phyloP scores from a whole-genome alignment of 805 yeast species.

The Candida maris region DNA sequence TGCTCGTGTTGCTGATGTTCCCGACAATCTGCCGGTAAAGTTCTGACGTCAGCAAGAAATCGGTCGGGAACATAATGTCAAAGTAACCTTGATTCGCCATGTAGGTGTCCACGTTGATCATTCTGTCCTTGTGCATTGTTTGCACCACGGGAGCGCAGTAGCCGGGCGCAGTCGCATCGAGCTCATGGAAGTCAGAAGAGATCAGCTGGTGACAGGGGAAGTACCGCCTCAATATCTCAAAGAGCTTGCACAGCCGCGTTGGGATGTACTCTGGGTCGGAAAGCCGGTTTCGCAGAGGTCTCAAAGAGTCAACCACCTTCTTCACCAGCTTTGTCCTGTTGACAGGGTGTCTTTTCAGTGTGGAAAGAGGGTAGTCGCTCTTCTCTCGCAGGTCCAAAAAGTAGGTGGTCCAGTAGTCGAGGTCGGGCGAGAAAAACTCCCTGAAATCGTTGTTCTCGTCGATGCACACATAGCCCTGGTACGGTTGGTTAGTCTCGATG shows the following conservation, averaged over 20 bases:
- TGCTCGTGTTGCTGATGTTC: constrained; percentile 46
- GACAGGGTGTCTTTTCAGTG: constrained; percentile 50
- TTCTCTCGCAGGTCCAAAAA: constrained; percentile 55
- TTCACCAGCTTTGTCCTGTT: constrained; percentile 44
- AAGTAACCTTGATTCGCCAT: constrained; percentile 85
- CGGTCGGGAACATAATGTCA: constrained; percentile 85
- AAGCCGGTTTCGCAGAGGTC: constrained; percentile 65
- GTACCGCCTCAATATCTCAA: constrained; percentile 54
- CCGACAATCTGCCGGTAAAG: constrained; percentile 64
- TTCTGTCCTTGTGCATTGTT: constrained; percentile 61
- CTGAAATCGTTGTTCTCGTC: constrained; percentile 72
- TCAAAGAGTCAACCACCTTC: constrained; percentile 43
- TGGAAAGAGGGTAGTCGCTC: constrained; percentile 36
- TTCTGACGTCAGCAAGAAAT: constrained; percentile 59
- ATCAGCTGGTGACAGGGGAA: constrained; percentile 78
- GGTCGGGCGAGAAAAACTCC: constrained; percentile 63
- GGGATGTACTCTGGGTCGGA: constrained; percentile 79
- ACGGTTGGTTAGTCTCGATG: constrained; percentile 58
- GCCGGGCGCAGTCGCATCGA: constrained; percentile 52
- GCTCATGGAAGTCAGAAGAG: constrained; percentile 61
- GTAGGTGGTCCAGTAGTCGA: constrained; percentile 52
- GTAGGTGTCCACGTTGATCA: constrained; percentile 68
- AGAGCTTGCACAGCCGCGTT: constrained; percentile 64
- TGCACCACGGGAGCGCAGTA: constrained; percentile 77
- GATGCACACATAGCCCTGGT: constrained; percentile 73